These are phyloP conservation scores for Moesziomyces antarcticus DNA, from an alignment of 1,284 basidiomycete species.

Conservation along the genomic window DNA sequence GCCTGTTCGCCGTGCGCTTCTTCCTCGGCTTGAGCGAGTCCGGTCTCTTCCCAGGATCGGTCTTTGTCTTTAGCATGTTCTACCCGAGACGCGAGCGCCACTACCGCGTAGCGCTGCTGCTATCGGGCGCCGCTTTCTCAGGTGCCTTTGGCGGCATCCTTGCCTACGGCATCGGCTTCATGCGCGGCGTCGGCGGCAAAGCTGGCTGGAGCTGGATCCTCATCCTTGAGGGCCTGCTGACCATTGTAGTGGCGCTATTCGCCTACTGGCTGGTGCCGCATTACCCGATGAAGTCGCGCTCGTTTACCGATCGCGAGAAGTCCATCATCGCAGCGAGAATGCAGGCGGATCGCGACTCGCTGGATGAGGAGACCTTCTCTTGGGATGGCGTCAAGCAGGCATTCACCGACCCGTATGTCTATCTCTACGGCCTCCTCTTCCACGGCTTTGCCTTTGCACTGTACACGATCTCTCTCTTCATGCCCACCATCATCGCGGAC, in stretches of 20 bases:
- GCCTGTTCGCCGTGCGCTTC: slow-evolving; percentile 74
- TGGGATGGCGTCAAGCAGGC: slow-evolving; percentile 69
- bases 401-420: slow-evolving; percentile 74
- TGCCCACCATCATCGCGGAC: slow-evolving; percentile 73
- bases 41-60: slow-evolving; percentile 73
- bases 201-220: slow-evolving; percentile 72
- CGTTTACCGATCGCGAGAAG: slow-evolving; percentile 73
- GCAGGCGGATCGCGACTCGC: slow-evolving; percentile 73
- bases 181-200: slow-evolving; percentile 73
- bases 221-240: slow-evolving; percentile 74
- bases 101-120: slow-evolving; percentile 74
- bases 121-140: slow-evolving; percentile 42
- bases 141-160: slow-evolving; percentile 68
- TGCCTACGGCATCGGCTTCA: slow-evolving; percentile 74
- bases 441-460: slow-evolving; percentile 73
- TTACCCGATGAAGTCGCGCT: slow-evolving; percentile 73
- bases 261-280: slow-evolving; percentile 75
- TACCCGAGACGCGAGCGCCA: slow-evolving; percentile 74
- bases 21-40: slow-evolving; percentile 67
- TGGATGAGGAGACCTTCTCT: slow-evolving; percentile 67
- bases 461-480: slow-evolving; percentile 55
- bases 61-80: slow-evolving; percentile 75
- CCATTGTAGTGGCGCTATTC: slow-evolving; percentile 70
- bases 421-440: slow-evolving; percentile 76
- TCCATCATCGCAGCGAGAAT: slow-evolving; percentile 71